These are phyloP conservation scores for Aspergillus quadrilineatus DNA, from an alignment of 2,329 filamentous ascomycete genomes.

Conservation along the genomic window DNA sequence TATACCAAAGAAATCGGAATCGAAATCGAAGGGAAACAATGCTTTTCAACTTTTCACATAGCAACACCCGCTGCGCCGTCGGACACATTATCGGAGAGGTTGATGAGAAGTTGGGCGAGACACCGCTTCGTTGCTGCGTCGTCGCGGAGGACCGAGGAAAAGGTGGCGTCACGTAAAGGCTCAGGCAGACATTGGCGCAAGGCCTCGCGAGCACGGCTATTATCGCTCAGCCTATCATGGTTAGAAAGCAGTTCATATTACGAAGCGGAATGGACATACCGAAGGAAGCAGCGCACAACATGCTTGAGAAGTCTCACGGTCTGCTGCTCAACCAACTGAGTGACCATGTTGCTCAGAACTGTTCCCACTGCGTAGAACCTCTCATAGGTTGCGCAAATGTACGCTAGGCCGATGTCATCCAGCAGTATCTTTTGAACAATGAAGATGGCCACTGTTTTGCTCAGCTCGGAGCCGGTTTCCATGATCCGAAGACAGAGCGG, in stretches of 20 bases:
- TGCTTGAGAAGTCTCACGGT: conserved; percentile 95
- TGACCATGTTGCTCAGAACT: conserved; percentile 97
- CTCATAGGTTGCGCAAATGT: conserved; percentile 98
- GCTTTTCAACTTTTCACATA: conserved; percentile 38
- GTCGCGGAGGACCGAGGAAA: conserved; percentile 92
- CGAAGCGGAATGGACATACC: conserved; percentile 56
- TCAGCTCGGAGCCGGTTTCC: conserved; percentile 97
- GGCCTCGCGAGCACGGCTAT: conserved; percentile 90
- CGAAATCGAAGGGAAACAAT: conserved; percentile 29
- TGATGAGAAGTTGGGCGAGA: conserved; percentile 93
- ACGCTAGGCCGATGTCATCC: conserved; percentile 93
- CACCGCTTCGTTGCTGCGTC: conserved; percentile 97
- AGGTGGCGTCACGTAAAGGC: conserved; percentile 96
- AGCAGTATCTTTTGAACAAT: conserved; percentile 98
- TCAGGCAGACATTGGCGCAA: conserved; percentile 94
- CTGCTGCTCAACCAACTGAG: conserved; percentile 94
- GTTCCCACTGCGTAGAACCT: conserved; percentile 97
- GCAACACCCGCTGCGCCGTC: conserved; percentile 45
- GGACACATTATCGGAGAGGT: conserved; percentile 84
- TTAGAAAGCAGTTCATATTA: background rate
- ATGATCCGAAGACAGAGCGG: conserved; percentile 96
- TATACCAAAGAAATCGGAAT: conserved; percentile 34
- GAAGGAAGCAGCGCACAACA: conserved; percentile 92
- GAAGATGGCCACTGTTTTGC: conserved; percentile 98
- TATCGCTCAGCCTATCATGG: conserved; percentile 75